Evolutionary conservation across 345 rosid species (phyloP).

Genomic region (Jatropha curcas): DNA sequence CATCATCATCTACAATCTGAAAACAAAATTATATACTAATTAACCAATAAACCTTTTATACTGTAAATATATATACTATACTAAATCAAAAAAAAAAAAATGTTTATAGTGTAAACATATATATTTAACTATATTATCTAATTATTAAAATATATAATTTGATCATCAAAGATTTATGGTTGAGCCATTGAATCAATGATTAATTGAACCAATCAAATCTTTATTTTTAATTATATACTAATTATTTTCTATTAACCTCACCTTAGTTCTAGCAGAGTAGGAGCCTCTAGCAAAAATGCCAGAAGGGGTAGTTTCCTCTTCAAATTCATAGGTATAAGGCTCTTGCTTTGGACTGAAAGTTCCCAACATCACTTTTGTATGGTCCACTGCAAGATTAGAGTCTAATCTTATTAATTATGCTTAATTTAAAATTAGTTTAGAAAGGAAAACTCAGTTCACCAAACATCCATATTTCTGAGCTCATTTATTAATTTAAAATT

Average conservation of each 20-base stretch:
- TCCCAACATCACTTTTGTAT: conserved; percentile 36
- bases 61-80: too few species aligned
- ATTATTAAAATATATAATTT: too few species aligned
- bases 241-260: not conserved
- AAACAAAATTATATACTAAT: not conserved
- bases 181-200: too few species aligned
- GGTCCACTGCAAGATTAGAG: conserved; percentile 25
- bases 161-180: not conserved
- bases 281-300: conserved; percentile 42
- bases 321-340: conserved; percentile 27
- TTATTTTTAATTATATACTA: too few species aligned
- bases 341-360: conserved; percentile 34
- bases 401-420: not conserved
- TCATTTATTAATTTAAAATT: too few species aligned
- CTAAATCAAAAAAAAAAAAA: too few species aligned
- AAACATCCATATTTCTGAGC: too few species aligned
- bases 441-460: too few species aligned
- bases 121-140: too few species aligned
- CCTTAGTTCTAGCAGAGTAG: conserved; percentile 38
- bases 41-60: not conserved
- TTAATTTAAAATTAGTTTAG: not conserved
- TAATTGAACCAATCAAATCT: too few species aligned
- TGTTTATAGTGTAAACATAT: too few species aligned
- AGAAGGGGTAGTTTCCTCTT: conserved; percentile 37
- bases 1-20: conserved; percentile 42